Base-by-base conservation (phyloP, 2,329 filamentous ascomycete genomes). In the Ilyonectria sp. region DNA sequence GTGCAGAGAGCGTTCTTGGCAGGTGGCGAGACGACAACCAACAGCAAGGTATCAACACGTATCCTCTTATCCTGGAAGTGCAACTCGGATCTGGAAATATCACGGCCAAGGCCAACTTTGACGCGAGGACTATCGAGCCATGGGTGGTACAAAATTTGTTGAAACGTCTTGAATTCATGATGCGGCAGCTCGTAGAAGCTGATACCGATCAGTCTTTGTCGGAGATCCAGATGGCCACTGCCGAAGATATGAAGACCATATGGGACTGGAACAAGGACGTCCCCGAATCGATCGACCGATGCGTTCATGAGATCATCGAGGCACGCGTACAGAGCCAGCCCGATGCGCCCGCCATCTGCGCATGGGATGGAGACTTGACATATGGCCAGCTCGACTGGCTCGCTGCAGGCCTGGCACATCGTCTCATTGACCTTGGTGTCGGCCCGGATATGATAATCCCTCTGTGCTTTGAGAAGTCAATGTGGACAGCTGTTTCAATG, bases 331-430 rank as follows among this genome's bases (percentile, higher is more conserved):
- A 59, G 13, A 56, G 62, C 4, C 54, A 63, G 9, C 73, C 70
- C 4, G 21, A 56, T 15, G 68, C 69, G 4, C 50, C 52, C 3
- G 74, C 74, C 4, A 50, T 76, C 23, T 73, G 64, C 33, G 72
- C 74, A 9, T 76, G 71, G 75, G 71, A 76, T 40, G 75, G 62
- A 29, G 31, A 76, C 40, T 77, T 84, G 60, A 82, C 82, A 5
- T 85, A 84, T 63, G 60, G 72, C 37, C 77, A 85, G 35, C 74
- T 85, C 1, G 79, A 84, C 43, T 64, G 68, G 1, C 72, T 79
- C 17, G 83, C 84, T 1, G 79, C 78, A 31, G 68, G 74, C 1
- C 75, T 85, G 8, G 83, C 83, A 5, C 69, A 71, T 8, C 74
- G 79, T 46, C 75, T 86, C 1, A 52, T 76, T 11, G 69, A 73